phyloP scores from a whole-genome alignment of 2,329 filamentous ascomycete species.

The Atkinsonella texensis region DNA sequence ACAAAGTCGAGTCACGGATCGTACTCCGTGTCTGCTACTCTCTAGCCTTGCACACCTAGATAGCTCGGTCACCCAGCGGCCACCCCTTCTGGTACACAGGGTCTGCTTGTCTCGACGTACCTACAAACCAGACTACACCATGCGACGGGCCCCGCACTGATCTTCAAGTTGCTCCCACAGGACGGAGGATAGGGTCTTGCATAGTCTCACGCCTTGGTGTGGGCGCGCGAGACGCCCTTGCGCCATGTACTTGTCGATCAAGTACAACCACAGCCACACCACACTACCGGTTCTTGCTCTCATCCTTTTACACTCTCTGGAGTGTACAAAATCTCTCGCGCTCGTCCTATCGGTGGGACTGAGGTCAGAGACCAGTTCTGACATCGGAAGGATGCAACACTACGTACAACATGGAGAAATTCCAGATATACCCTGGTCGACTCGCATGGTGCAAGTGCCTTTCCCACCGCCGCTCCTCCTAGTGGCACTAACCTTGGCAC shows the following conservation, averaged over 20 bases:
- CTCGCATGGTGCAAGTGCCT: slow-evolving; percentile 2
- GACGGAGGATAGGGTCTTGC: neutral
- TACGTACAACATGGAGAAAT: slow-evolving; percentile 6
- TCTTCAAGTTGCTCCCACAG: neutral
- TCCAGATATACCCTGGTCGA: slow-evolving; percentile 5
- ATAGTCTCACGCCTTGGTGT: neutral
- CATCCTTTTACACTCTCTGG: neutral
- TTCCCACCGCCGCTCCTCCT: neutral
- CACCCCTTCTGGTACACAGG: neutral
- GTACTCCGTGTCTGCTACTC: neutral
- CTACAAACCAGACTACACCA: too few relatives aligned
- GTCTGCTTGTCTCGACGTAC: neutral
- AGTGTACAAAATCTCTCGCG: neutral
- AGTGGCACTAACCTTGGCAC: slow-evolving; percentile 1
- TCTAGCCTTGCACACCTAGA: neutral
- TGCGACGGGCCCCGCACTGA: slow-evolving; percentile 2
- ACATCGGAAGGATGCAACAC: neutral
- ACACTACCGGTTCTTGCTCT: slow-evolving; percentile 9
- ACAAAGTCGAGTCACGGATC: neutral
- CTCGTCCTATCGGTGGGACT: neutral
- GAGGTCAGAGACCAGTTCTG: neutral
- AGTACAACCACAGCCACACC: slow-evolving; percentile 7
- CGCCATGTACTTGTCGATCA: slow-evolving; percentile 3
- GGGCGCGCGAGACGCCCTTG: neutral
- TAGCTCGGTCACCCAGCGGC: neutral